Conservation (phyloP, 129 eudicot genomes). For the Chrysanthemum seticuspe region DNA sequence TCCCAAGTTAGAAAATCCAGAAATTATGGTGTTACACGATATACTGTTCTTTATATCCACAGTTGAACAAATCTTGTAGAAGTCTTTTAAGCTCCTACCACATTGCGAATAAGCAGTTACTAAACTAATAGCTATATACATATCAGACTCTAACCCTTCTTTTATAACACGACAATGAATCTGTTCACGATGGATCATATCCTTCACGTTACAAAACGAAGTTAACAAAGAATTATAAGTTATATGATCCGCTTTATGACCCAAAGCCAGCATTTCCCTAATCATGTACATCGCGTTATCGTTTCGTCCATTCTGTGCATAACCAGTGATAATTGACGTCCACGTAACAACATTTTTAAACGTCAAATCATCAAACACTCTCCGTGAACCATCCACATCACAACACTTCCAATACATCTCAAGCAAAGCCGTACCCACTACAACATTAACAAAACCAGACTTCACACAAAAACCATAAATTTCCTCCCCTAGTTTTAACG, state of each 20-base stretch:
- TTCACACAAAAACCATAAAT: slow-evolving; percentile 46
- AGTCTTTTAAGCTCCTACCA: slow-evolving; percentile 39
- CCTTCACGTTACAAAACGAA: slow-evolving; percentile 35
- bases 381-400: slow-evolving; percentile 38
- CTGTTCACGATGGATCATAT: slow-evolving; percentile 43
- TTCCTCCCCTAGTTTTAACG: slow-evolving; percentile 41
- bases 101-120: slow-evolving; percentile 47
- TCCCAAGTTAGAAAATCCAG: slow-evolving; percentile 63
- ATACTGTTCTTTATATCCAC: slow-evolving; percentile 45
- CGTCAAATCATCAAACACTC: slow-evolving; percentile 40
- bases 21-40: slow-evolving; percentile 61
- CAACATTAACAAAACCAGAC: slow-evolving; percentile 33
- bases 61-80: slow-evolving; percentile 40
- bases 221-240: slow-evolving; percentile 58
- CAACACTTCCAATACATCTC: slow-evolving; percentile 61
- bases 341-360: slow-evolving; percentile 48
- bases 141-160: slow-evolving; percentile 50
- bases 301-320: slow-evolving; percentile 35
- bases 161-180: slow-evolving; percentile 43
- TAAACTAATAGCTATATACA: slow-evolving; percentile 42
- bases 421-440: slow-evolving; percentile 50
- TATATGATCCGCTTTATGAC: slow-evolving; percentile 35
- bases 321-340: slow-evolving; percentile 60
- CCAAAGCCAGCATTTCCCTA: slow-evolving; percentile 51
- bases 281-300: slow-evolving; percentile 44